Base-by-base conservation (phyloP, 2,329 filamentous ascomycete species). In the Coniella vitis region DNA sequence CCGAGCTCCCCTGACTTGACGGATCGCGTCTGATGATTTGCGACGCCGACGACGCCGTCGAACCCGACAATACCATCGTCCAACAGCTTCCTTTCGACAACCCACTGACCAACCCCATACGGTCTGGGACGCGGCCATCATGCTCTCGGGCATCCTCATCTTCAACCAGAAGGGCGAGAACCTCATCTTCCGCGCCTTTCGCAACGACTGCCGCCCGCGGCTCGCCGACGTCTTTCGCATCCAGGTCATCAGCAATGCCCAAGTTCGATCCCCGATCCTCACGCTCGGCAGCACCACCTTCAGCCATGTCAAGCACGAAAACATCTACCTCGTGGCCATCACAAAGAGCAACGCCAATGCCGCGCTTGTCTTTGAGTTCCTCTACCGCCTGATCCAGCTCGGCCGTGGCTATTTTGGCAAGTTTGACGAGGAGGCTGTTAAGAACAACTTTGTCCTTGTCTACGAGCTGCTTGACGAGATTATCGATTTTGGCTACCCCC, bases 121-220 rank as follows among this genome's bases (percentile, higher is more conserved):
- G 34, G n/a, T 20, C 43, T 12, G 12, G 16, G 17, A 16, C 22
- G 9, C 38, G 31, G 17, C 19, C 41, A 45, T 22, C 9, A 98
- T 98, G 94, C 77, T 98, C 59, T 97, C 91, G 60, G 93, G 93
- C 52, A 91, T 98, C 63, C 83, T 98, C 58, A 84, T 98, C 59
- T 98, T 98, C 79, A 98, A 98, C 60, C 93, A 98, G 69, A 98
- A 98, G 73, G 93, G 93, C 72, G 93, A 98, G 75, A 96, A 98
- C 71, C 87, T 98, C 64, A 98, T 98, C 69, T 96, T 98, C 75
- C 89, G 93, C 64, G 90, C 93, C 61, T 98, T 98, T 72, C 90
- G 93, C 64, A 95, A 95, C 67, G 94, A 98, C 73, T 97, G 93
- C 72, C 89, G 94, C 49, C 93, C 93, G 48, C 89, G 93, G 46